Evolutionary conservation across 2,329 filamentous ascomycete species (phyloP), one percentile per base, ranked within the genome.

Genomic region (Claviceps sorghi): DNA sequence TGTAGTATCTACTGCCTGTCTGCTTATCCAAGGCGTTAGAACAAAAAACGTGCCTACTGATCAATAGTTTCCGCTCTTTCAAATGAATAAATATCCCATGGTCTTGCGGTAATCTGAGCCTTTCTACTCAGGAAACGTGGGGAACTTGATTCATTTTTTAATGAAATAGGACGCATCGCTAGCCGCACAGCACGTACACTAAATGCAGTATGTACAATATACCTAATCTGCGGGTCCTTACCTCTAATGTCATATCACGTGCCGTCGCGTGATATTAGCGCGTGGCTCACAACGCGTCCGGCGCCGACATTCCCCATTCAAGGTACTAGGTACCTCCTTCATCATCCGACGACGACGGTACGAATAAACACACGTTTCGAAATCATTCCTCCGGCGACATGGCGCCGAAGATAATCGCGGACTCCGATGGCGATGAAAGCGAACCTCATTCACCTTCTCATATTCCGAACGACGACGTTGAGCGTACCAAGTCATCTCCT

Each of bases 351-450:
- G 11, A 17, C 11, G 15, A 22, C 13, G 11, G 26, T 45, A 41
- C 48, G 15, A 26, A 11, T 32, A 13, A n/a, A 5, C 21, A 22
- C 6, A 10, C 43, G 5, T 42, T 17, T 21, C 7, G 11, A 45
- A 15, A 13, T 34, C 30, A 10, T 34, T 10, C 38, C 42, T 6
- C 9, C 5, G 9, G 29, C 52, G 50, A 21, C 1, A 64, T 64
- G 62, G 34, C 55, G 13, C 55, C 55, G 19, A 50, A 54, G 21
- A 56, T 66, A 40, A 70, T 70, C 53, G 67, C 67, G 34, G 68
- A 71, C 55, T 71, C 68, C 17, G 68, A 70, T 36, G 67, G 67
- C n/a, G 66, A 69, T 22, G 51, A 55, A 42, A 51, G 48, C 8
- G 51, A 49, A 29, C 36, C 44, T 19, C 26, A 38, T 11, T 48